Evolutionary conservation across 352 stramenopile genomes (phyloP).

Genomic region (Pythium plurisporium): DNA sequence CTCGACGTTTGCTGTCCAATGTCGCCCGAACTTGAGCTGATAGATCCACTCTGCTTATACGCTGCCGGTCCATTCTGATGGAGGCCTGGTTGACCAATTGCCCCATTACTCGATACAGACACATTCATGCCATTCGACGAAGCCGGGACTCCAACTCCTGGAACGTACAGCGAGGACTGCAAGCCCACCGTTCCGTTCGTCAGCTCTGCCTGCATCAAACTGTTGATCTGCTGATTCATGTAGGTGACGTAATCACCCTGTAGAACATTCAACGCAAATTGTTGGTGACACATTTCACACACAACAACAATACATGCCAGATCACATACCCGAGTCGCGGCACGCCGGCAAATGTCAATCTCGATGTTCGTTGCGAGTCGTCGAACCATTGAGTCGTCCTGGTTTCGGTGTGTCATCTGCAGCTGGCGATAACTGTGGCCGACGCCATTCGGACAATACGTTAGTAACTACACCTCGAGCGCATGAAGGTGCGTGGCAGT

Average conservation of each 20-base stretch:
- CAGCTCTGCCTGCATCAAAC: constrained; percentile 53
- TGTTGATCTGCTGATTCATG: constrained; percentile 61
- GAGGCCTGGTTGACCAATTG: constrained; percentile 1
- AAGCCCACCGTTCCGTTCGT: constrained; percentile 18
- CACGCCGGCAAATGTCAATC: constrained; percentile 58
- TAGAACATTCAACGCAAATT: background rate
- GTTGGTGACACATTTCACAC: background rate
- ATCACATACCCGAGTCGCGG: constrained; percentile 30
- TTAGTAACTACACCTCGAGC: too few relatives aligned
- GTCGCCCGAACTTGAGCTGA: background rate
- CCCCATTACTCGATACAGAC: background rate
- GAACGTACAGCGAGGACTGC: constrained; percentile 22
- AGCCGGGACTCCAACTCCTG: constrained; percentile 7
- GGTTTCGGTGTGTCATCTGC: constrained; percentile 46
- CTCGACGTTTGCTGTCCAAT: constrained; percentile 2
- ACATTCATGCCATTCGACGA: constrained; percentile 8
- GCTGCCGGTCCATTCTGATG: background rate
- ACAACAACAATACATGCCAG: background rate
- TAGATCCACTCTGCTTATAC: background rate
- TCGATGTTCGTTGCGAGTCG: constrained; percentile 64
- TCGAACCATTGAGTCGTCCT: constrained; percentile 46
- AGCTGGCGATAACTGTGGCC: constrained; percentile 58
- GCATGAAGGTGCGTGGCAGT: too few relatives aligned
- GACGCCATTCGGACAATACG: background rate
- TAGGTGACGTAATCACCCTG: constrained; percentile 50